A percentile compares a stretch with the other conserved stretches of the same genome.
These are phyloP conservation scores for Neofusicoccum umdonicola DNA, from an alignment of 2,329 filamentous ascomycete genomes.

Conservation along the genomic window DNA sequence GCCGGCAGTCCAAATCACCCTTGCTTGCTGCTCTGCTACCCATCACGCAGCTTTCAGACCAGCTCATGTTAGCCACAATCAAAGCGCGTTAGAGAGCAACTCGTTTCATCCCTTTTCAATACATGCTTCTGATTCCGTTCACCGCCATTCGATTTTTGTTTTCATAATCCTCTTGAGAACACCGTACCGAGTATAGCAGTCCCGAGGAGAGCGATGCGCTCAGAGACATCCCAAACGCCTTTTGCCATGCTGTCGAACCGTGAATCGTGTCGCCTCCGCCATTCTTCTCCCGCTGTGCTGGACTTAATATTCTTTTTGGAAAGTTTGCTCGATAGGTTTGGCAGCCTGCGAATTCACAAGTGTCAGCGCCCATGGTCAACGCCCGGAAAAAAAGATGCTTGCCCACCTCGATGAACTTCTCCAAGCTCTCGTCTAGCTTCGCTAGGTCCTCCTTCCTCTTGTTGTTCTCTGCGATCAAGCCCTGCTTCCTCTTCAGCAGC, in stretches of 20 bases:
- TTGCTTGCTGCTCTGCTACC: no score
- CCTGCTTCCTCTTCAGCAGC: slow-evolving; percentile 63
- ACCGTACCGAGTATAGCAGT: background rate
- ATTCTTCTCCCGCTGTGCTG: background rate
- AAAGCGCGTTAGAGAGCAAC: no score
- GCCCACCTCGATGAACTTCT: slow-evolving; percentile 86
- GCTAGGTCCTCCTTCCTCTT: slow-evolving; percentile 90
- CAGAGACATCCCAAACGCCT: background rate
- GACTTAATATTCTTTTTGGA: slow-evolving; percentile 65
- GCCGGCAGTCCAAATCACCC: no score
- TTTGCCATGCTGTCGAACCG: background rate
- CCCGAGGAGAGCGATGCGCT: background rate
- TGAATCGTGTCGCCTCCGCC: background rate
- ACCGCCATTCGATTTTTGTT: no score
- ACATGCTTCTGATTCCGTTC: no score
- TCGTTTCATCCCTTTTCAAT: no score
- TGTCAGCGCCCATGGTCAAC: background rate
- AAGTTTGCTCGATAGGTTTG: slow-evolving; percentile 82
- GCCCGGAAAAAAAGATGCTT: background rate
- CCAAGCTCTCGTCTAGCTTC: slow-evolving; percentile 85
- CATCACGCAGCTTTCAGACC: no score
- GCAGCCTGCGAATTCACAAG: slow-evolving; percentile 60
- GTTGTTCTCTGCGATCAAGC: slow-evolving; percentile 74
- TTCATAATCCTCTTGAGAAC: no score
- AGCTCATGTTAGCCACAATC: no score